Evolutionary conservation across 441 rosid genomes (phyloP).

Genomic region (Gossypium aridum): DNA sequence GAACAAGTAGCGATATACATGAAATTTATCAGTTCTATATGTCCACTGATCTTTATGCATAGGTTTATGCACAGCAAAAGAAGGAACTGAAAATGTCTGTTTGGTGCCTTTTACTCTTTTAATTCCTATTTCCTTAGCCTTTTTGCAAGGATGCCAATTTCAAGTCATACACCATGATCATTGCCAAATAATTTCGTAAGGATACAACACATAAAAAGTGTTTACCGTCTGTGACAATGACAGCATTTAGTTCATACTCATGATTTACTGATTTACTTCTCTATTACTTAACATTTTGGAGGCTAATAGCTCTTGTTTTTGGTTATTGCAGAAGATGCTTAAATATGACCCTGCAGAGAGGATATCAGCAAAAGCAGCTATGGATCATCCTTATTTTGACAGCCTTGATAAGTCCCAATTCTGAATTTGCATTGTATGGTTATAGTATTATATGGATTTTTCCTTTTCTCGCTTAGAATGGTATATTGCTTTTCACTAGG

Average conservation of each 20-base stretch:
- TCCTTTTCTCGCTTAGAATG: neutral
- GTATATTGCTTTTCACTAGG: neutral
- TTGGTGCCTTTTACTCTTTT: neutral
- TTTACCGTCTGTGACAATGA: neutral
- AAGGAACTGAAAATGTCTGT: neutral
- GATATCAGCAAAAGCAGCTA: slow-evolving; percentile 85
- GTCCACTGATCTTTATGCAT: neutral
- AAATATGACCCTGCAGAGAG: slow-evolving; percentile 80
- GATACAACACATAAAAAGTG: neutral
- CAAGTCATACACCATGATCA: neutral
- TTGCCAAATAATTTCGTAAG: neutral
- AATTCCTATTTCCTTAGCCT: neutral
- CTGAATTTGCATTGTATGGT: slow-evolving; percentile 26
- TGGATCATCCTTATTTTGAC: slow-evolving; percentile 85
- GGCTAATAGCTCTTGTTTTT: slow-evolving; percentile 9
- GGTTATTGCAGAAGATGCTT: slow-evolving; percentile 63
- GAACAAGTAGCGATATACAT: neutral
- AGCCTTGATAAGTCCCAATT: slow-evolving; percentile 91
- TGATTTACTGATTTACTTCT: neutral
- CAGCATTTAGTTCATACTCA: neutral
- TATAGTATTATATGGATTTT: neutral
- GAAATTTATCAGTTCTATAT: neutral
- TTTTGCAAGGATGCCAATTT: neutral
- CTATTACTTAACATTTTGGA: neutral
- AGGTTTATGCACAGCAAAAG: neutral